Conservation (phyloP, 192 early-diverging fungal genomes). For the Backusella morwellensis region DNA sequence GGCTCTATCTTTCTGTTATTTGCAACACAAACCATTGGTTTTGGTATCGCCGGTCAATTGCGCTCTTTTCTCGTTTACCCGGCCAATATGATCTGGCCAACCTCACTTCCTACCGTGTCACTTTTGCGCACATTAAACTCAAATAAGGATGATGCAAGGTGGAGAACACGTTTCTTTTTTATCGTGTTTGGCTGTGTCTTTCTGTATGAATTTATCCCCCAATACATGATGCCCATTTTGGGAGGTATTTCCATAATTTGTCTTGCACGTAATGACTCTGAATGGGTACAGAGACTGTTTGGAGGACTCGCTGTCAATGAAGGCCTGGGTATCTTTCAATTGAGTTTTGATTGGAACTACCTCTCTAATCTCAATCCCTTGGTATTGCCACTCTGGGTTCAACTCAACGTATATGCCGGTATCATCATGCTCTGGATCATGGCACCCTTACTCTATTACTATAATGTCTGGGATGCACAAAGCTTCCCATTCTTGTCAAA, state of each 20-base stretch:
- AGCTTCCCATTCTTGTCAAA: slow-evolving; percentile 54
- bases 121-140: slow-evolving; percentile 40
- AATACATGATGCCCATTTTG: slow-evolving; percentile 40
- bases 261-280: slow-evolving; percentile 30
- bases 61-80: slow-evolving; percentile 48
- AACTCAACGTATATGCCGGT: slow-evolving; percentile 65
- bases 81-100: slow-evolving; percentile 55
- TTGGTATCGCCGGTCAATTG: slow-evolving; percentile 42
- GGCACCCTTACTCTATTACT: slow-evolving; percentile 56
- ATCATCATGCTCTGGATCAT: slow-evolving; percentile 54
- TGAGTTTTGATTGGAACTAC: slow-evolving; percentile 50
- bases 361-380: slow-evolving; percentile 34
- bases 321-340: slow-evolving; percentile 39
- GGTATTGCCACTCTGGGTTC: slow-evolving; percentile 66
- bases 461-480: slow-evolving; percentile 49
- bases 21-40: slow-evolving; percentile 30
- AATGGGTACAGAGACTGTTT: slow-evolving; percentile 39
- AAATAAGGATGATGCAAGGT: slow-evolving; percentile 2
- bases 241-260: slow-evolving; percentile 37
- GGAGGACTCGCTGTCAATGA: slow-evolving; percentile 41
- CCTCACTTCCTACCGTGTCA: slow-evolving; percentile 44
- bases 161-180: slow-evolving; percentile 39
- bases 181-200: slow-evolving; percentile 37
- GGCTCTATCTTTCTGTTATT: slow-evolving; percentile 27
- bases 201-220: slow-evolving; percentile 43